Evolutionary conservation across 192 early-diverging fungal genomes (phyloP), one percentile per base, ranked within the genome.

Genomic region (Physocladia obscura): DNA sequence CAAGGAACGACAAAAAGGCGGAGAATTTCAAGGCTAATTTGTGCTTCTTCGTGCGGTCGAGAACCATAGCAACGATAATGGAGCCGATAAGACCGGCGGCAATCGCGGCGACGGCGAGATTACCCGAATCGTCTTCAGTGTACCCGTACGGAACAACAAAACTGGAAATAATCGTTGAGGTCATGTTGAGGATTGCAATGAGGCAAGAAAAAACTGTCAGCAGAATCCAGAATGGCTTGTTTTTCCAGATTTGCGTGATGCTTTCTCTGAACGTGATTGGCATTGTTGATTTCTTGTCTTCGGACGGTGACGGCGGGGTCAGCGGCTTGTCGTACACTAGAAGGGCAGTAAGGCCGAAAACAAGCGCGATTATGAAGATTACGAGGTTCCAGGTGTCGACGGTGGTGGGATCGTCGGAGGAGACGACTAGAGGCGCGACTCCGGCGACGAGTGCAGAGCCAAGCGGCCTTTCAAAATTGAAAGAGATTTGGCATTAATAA

Each of bases 31-130:
- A 24, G 13, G 81, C 31, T 4, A 73, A 40, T 32, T 78, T 78
- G 60, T 86, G 85, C 40, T 68, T 68, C 67, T 87, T 87, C 22
- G 79, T 87, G 27, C 76, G 72, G 61, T 89, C 88, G 56, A 89
- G 80, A 37, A 84, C 64, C 19, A 79, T 69, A 6, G 85, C 83
- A 15, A 83, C 67, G 36, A 78, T 37, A 22, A 77, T 73, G 6
- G 88, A 83, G 34, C 84, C 81, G 15, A 89, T 73, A 15, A 86
- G 50, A 49, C 88, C 88, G 48, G 78, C 81, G 27, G 82, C 74
- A 59, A 89, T 81, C 68, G 83, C 83, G 21, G 78, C 77, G 0
- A 79, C 80, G 22, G 87, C 88, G 62, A 89, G 73, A 30, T 68
- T 81, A 21, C 88, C 87, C 17, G 80, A 79, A 29, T 87, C 82